phyloP scores from a whole-genome alignment of 202 grass and related monocot genomes.

The Cymbopogon flexuosus region DNA sequence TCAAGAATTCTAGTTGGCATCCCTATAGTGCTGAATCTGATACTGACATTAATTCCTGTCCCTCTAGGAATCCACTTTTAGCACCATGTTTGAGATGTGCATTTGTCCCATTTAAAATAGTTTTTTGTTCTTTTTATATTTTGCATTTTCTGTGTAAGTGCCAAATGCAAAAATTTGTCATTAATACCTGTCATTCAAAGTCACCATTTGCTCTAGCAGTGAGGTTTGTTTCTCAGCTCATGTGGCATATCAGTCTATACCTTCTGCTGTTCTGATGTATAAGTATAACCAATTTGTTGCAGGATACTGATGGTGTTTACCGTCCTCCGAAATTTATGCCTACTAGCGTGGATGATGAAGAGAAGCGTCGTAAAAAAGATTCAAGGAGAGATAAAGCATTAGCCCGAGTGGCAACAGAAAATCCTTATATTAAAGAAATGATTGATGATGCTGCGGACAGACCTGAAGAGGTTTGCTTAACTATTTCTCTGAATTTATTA shows the following conservation, averaged over 20 bases:
- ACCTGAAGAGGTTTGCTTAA: constrained; percentile 43
- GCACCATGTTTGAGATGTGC: not conserved
- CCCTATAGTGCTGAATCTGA: not conserved
- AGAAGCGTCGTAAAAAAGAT: constrained; percentile 60
- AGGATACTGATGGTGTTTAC: constrained; percentile 57
- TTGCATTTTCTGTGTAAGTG: not conserved
- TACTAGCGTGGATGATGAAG: constrained; percentile 53
- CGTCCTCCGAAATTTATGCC: constrained; percentile 69
- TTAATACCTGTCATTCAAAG: not conserved
- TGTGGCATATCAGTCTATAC: no score
- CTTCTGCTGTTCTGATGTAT: not conserved
- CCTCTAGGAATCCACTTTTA: not conserved
- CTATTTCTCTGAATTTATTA: not conserved
- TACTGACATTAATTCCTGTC: not conserved
- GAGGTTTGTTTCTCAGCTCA: not conserved
- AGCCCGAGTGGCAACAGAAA: constrained; percentile 30
- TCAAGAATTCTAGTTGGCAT: not conserved
- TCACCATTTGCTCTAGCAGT: not conserved
- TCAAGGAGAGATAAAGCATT: constrained; percentile 62
- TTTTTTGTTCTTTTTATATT: not conserved
- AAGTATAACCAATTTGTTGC: not conserved
- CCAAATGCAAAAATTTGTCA: not conserved
- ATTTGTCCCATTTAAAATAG: not conserved
- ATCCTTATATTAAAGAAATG: constrained; percentile 43
- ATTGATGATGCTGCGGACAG: constrained; percentile 39